Conservation (phyloP, 2,329 filamentous ascomycete genomes). For the Aspergillus persii region DNA sequence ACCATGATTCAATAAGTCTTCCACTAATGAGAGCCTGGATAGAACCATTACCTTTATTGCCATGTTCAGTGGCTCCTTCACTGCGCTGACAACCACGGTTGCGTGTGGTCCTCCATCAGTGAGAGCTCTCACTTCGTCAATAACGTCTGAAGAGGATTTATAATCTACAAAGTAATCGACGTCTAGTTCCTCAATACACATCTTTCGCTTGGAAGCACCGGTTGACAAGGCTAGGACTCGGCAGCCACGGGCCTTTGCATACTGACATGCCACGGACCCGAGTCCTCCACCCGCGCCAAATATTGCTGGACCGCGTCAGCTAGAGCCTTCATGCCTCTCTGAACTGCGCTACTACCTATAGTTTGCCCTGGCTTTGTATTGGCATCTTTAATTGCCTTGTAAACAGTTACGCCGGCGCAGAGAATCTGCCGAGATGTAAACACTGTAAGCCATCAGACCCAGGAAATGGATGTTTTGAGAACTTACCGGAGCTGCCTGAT, state of each 20-base stretch:
- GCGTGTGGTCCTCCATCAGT: conserved; percentile 81
- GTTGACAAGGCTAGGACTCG: conserved; percentile 77
- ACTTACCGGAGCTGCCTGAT: conserved; percentile 64
- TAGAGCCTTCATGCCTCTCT: not conserved
- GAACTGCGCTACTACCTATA: conserved; percentile 43
- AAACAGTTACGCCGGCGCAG: conserved; percentile 83
- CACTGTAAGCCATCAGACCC: too few relatives aligned
- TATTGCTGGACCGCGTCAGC: conserved; percentile 53
- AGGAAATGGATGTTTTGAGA: too few relatives aligned
- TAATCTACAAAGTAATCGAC: conserved; percentile 77
- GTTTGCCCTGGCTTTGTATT: conserved; percentile 67
- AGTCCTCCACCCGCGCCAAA: conserved; percentile 85
- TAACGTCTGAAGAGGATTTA: conserved; percentile 66
- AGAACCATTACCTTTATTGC: too few relatives aligned
- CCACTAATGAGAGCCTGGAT: too few relatives aligned
- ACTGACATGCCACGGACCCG: conserved; percentile 77
- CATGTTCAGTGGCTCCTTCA: conserved; percentile 63
- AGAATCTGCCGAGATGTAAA: conserved; percentile 50
- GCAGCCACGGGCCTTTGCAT: conserved; percentile 86
- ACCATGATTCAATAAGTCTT: too few relatives aligned
- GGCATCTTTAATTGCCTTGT: conserved; percentile 85
- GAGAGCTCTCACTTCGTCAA: conserved; percentile 76
- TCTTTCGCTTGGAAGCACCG: conserved; percentile 73
- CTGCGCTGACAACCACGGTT: conserved; percentile 77
- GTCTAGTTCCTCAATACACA: conserved; percentile 63